Evolutionary conservation across 257 asterid genomes (phyloP).

Genomic region (Scutellaria minor): DNA sequence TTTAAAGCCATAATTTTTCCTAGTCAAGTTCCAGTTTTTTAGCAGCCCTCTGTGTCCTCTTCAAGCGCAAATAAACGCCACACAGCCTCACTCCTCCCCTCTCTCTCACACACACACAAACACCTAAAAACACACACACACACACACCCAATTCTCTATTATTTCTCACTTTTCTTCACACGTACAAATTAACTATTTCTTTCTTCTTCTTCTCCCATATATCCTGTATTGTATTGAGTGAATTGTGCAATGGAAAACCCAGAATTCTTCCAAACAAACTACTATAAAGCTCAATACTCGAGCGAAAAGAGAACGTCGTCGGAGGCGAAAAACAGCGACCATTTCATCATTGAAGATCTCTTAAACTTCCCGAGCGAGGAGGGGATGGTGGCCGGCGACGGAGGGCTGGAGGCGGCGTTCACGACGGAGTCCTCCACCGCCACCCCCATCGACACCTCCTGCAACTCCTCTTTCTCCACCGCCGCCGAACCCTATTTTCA

Average conservation of each 20-base stretch:
- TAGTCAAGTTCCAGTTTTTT: constrained; percentile 68
- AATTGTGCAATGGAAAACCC: constrained; percentile 60
- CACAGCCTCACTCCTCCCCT: constrained; percentile 46
- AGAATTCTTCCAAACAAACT: constrained; percentile 51
- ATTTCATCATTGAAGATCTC: constrained; percentile 82
- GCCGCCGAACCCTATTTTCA: constrained; percentile 44
- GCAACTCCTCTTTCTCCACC: constrained; percentile 53
- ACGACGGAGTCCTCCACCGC: constrained; percentile 36
- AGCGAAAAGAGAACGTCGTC: constrained; percentile 42
- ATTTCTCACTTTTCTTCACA: constrained; percentile 7
- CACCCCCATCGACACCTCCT: constrained; percentile 46
- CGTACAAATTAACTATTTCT: not conserved
- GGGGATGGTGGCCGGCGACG: constrained; percentile 37
- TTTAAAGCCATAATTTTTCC: constrained; percentile 67
- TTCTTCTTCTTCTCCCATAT: not conserved
- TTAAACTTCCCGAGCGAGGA: constrained; percentile 77
- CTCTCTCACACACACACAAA: constrained; percentile 35
- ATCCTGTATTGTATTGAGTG: not conserved
- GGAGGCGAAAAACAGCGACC: constrained; percentile 54
- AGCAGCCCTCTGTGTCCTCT: constrained; percentile 55
- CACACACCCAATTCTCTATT: constrained; percentile 12
- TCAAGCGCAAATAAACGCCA: constrained; percentile 64
- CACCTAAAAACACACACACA: constrained; percentile 34
- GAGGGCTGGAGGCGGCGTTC: constrained; percentile 31
- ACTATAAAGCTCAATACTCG: constrained; percentile 46